Evolutionary conservation across 2,329 filamentous ascomycete species (phyloP), one percentile per base, ranked within the genome.

Genomic region (Byssochlamys sp.): DNA sequence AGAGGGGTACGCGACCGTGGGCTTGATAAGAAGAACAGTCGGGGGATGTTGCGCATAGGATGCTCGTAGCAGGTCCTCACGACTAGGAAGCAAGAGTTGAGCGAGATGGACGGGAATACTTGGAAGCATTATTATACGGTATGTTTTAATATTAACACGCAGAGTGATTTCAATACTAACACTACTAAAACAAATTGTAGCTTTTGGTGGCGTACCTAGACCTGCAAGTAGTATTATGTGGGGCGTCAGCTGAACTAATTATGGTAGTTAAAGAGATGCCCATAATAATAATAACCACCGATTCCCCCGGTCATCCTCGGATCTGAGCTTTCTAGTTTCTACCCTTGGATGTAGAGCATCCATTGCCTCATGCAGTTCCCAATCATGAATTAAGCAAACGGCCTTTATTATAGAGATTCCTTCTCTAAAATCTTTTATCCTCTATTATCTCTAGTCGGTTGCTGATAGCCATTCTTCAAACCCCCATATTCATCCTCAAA

Each of bases 21-120:
- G 51, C 51, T 33, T 19, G 50, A 39, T 24, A 53, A 14, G 52
- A 49, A 50, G 52, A 49, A 50, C 12, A 19, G n/a, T 24, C 55
- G 51, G 19, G 29, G 33, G 35, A 54, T 54, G n/a, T 25, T 48
- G n/a, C 33, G 55, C 55, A 54, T 54, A 27, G 26, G 26, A 57
- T 57, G 33, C 27, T 25, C 14, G 10, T 25, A 9, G 29, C 27
- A 24, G 31, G 4, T 55, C 11, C 24, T 55, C 14, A n/a, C 39
- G 26, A 33, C 45, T 19, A 25, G 12, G 25, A 24, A 56, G 54
- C 6, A 26, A 2, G n/a, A n/a, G 25, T n/a, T 39, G 12, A 10
- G 29, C 5, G 29, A 31, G 29, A 5, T 31, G 10, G 29, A 31
- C 5, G 29, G 29, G 29, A 31, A 31, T 31, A 6, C 10, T 10